Base-by-base conservation (phyloP, 177 flowering plant species). In the Vitis hybrid region DNA sequence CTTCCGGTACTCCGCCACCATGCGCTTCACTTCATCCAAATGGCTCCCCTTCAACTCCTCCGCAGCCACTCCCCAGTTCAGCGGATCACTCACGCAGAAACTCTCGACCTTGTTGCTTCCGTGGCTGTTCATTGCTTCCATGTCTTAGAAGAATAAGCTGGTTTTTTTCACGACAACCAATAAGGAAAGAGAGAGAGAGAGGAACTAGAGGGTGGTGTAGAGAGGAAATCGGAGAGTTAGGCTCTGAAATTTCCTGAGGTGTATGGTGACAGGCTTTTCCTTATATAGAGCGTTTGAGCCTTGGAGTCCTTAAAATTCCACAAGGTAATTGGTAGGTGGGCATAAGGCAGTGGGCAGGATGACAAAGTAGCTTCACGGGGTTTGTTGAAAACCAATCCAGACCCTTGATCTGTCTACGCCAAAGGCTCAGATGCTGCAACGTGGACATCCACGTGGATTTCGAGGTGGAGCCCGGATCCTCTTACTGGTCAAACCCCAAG, bases 1-100 rank as follows among this genome's bases (percentile, higher is more conserved):
- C 70, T 67, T 83, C 79, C 85, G 57, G 56, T 49, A 86, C 82
- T 86, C 90, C 29, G 51, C 83, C 74, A 86, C 86, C 90, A 86
- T 86, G 3, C 81, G 51, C 80, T 80, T 83, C 76, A 86, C 87
- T 63, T 86, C 90, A 1, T 85, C 85, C 48, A 86, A 71, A 69
- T 86, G 88, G 68, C 88, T 85, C 19, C 90, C 88, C n/a, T 53
- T 74, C 20, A 83, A 19, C 0, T 80, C 5, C 75, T 83, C 90
- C 2, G 88, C 88, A 1, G 82, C 82, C 61, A 55, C 60, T 3
- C 73, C 83, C 90, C 90, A 86, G 64, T 80, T 81, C 72, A 86
- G 60, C 0, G 90, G 86, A 51, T 86, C 87, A 2, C 10, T 49
- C 26, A 14, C n/a, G 78, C 81, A 69, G 65, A 69, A 66, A 5